Evolutionary conservation across 164 flowering plant species (phyloP), one percentile per base, ranked within the genome.

Genomic region (Buxus sempervirens): DNA sequence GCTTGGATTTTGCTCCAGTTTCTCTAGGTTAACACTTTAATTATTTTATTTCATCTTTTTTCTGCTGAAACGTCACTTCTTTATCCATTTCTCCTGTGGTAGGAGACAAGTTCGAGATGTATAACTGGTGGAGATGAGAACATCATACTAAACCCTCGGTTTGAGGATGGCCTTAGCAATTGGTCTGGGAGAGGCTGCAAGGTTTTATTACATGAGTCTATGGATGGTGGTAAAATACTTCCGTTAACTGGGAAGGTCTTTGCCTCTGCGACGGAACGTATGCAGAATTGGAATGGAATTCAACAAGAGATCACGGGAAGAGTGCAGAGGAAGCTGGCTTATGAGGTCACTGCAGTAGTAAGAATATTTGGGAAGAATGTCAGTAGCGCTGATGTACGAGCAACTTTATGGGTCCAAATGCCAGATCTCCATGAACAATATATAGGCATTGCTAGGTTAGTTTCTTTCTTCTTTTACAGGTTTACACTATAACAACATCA

Each of bases 151-250:
- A 95, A 95, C 69, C 91, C 97, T 28, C 76, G 12, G 21, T 95
- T 95, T 80, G 93, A 89, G 19, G 88, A 92, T 75, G 97, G 90
- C 60, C 80, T 86, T 55, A 88, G 83, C 28, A 88, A 86, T 68
- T 95, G 99, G 99, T 75, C 92, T 48, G 97, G 88, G 74, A 82
- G 94, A 72, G 86, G 92, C 72, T 95, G 99, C 83, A 84, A 88
- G 63, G 77, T 89, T 76, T 76, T 76, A n/a, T 38, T 78, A 28
- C 87, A 90, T 64, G 87, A 88, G 49, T 88, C 97, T 3, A 84
- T 91, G 90, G 95, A 74, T 41, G 89, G 82, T 75, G 97, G 97
- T 20, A 88, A 89, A 77, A 78, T 95, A 13, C 74, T 86, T 67
- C 97, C 97, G 28, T 77, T 61, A 53, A 69, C 84, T 41, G 99